phyloP scores from a whole-genome alignment of 2,329 filamentous ascomycete genomes.

The Ceratocystis huliohia region DNA sequence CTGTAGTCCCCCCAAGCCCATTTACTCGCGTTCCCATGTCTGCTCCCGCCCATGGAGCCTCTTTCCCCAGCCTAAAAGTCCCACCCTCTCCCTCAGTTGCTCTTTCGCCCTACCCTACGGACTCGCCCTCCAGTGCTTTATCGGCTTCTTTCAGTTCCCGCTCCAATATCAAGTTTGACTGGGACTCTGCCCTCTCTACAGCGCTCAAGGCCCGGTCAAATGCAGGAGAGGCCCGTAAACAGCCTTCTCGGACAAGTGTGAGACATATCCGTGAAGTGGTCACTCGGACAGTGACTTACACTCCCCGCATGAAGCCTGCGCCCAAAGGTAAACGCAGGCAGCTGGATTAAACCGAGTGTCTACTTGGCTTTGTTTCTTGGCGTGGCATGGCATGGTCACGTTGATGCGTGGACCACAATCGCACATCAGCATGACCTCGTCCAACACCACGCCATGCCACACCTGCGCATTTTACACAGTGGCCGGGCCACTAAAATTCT shows the following conservation, averaged over 20 bases:
- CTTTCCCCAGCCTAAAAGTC: slow-evolving; percentile 58
- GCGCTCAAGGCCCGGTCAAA: slow-evolving; percentile 39
- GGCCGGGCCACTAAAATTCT: neutral
- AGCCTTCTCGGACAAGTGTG: slow-evolving; percentile 44
- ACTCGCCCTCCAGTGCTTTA: slow-evolving; percentile 59
- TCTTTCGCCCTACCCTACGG: slow-evolving; percentile 31
- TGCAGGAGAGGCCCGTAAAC: slow-evolving; percentile 42
- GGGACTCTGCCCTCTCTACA: slow-evolving; percentile 49
- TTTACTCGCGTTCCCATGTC: slow-evolving; percentile 45
- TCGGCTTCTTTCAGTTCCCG: slow-evolving; percentile 60
- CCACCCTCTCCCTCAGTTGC: slow-evolving; percentile 63
- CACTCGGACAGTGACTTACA: slow-evolving; percentile 88
- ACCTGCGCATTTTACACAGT: neutral
- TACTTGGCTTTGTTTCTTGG: slow-evolving; percentile 3
- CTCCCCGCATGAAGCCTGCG: slow-evolving; percentile 71
- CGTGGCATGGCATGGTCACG: slow-evolving; percentile 11
- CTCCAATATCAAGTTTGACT: slow-evolving; percentile 61
- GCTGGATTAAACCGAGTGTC: slow-evolving; percentile 31
- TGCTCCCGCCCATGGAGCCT: slow-evolving; percentile 46
- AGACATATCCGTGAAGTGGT: slow-evolving; percentile 77
- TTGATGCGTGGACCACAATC: slow-evolving; percentile 10
- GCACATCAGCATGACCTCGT: neutral
- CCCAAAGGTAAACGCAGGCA: slow-evolving; percentile 89
- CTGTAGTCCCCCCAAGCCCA: slow-evolving; percentile 35
- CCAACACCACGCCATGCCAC: neutral